phyloP scores from a whole-genome alignment of 768 basidiomycete species.

The Pleurotus tuoliensis region DNA sequence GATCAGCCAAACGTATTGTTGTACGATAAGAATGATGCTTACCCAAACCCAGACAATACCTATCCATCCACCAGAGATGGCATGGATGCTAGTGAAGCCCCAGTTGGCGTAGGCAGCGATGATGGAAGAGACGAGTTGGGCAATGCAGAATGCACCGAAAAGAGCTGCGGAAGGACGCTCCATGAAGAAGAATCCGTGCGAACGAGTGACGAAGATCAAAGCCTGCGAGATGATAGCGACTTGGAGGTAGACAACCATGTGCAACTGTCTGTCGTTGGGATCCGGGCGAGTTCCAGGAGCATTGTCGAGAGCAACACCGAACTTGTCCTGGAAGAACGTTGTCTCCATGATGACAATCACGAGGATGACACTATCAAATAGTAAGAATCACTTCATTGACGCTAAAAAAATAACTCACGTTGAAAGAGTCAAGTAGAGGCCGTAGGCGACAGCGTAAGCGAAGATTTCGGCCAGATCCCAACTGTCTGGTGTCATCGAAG shows the following conservation, averaged over 20 bases:
- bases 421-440: conserved; percentile 86
- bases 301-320: conserved; percentile 58
- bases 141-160: conserved; percentile 85
- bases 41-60: conserved; percentile 98
- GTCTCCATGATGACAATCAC: conserved; percentile 85
- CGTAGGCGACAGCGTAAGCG: conserved; percentile 92
- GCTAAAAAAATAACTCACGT: conserved; percentile 56
- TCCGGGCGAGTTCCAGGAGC: conserved; percentile 25
- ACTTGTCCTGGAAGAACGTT: conserved; percentile 84
- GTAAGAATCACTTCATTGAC: conserved; percentile 4
- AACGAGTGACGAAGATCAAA: conserved; percentile 93
- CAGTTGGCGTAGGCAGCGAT: conserved; percentile 92
- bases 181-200: conserved; percentile 96
- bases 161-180: conserved; percentile 90
- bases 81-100: conserved; percentile 84
- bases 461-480: conserved; percentile 98
- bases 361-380: conserved; percentile 57
- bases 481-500: conserved; percentile 87
- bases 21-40: conserved; percentile 8
- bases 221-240: conserved; percentile 99
- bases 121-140: conserved; percentile 92
- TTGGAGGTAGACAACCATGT: conserved; percentile 92
- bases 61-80: conserved; percentile 91
- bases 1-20: conserved; percentile 6
- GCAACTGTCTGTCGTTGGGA: conserved; percentile 69